A percentile compares a stretch with the other conserved stretches of the same genome.
These are phyloP conservation scores for Melaleuca quinquenervia DNA, from an alignment of 345 rosid species.

Conservation along the genomic window DNA sequence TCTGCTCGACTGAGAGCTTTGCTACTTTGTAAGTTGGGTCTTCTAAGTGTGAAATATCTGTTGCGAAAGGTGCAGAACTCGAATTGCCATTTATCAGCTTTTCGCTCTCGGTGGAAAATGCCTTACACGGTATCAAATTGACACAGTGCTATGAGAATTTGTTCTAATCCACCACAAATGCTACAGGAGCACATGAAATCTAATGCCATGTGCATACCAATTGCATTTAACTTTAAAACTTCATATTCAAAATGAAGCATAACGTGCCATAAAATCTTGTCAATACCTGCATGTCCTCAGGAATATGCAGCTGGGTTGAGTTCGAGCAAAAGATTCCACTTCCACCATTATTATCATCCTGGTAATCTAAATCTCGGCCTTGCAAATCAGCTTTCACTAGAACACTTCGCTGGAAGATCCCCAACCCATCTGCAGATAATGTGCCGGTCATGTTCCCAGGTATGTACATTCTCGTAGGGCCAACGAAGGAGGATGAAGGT, in stretches of 20 bases:
- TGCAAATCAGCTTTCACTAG: constrained; percentile 42
- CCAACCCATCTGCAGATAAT: constrained; percentile 32
- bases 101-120: constrained; percentile 33
- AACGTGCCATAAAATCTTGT: neutral
- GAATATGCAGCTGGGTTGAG: constrained; percentile 34
- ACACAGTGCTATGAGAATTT: neutral
- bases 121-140: constrained; percentile 18
- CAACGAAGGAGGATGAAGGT: constrained; percentile 37
- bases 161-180: neutral
- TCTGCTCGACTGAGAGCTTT: constrained; percentile 74
- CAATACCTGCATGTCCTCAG: constrained; percentile 60
- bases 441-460: constrained; percentile 23
- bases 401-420: constrained; percentile 23
- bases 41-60: constrained; percentile 66
- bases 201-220: neutral
- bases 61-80: constrained; percentile 29
- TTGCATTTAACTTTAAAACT: neutral
- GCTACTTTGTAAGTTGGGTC: constrained; percentile 64
- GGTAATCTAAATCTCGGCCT: constrained; percentile 40
- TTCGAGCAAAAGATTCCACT: constrained; percentile 49
- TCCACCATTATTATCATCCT: constrained; percentile 47
- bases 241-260: neutral
- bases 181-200: neutral
- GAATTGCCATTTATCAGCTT: constrained; percentile 23
- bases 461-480: constrained; percentile 32